Evolutionary conservation across 495 filamentous ascomycete genomes (phyloP).

Genomic region (Tuber umbilicatum): DNA sequence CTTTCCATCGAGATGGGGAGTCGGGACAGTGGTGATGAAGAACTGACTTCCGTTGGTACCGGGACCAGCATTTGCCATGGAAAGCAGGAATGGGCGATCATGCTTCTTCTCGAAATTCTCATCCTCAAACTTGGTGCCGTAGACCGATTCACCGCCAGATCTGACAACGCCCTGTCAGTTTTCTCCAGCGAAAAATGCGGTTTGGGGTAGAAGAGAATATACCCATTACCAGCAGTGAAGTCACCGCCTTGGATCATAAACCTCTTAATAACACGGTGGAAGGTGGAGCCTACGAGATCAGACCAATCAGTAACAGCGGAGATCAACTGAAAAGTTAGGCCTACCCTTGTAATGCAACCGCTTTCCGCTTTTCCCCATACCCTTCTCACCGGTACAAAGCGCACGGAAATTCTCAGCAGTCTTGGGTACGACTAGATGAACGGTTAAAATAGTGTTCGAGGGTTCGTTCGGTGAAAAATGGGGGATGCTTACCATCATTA

Average conservation of each 20-base stretch:
- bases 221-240: slow-evolving; percentile 84
- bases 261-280: slow-evolving; percentile 95
- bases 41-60: slow-evolving; percentile 96
- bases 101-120: slow-evolving; percentile 95
- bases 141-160: slow-evolving; percentile 95
- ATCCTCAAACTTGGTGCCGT: slow-evolving; percentile 95
- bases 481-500: slow-evolving; percentile 58
- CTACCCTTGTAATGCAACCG: slow-evolving; percentile 76
- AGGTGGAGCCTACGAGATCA: slow-evolving; percentile 52
- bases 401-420: slow-evolving; percentile 94
- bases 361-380: slow-evolving; percentile 73
- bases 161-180: slow-evolving; percentile 46
- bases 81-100: slow-evolving; percentile 86
- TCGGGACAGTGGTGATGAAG: slow-evolving; percentile 91
- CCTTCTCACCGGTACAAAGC: slow-evolving; percentile 90
- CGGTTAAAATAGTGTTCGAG: slow-evolving; percentile 1
- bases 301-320: slow-evolving; percentile 8
- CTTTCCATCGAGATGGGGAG: slow-evolving; percentile 90
- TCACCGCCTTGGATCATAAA: slow-evolving; percentile 99
- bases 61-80: slow-evolving; percentile 41
- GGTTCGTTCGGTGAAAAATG: not conserved
- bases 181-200: not conserved
- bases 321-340: slow-evolving; percentile 5
- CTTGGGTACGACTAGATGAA: slow-evolving; percentile 68
- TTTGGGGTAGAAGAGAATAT: slow-evolving; percentile 31